Conservation (phyloP, 345 rosid genomes). For the Corymbia maculata region DNA sequence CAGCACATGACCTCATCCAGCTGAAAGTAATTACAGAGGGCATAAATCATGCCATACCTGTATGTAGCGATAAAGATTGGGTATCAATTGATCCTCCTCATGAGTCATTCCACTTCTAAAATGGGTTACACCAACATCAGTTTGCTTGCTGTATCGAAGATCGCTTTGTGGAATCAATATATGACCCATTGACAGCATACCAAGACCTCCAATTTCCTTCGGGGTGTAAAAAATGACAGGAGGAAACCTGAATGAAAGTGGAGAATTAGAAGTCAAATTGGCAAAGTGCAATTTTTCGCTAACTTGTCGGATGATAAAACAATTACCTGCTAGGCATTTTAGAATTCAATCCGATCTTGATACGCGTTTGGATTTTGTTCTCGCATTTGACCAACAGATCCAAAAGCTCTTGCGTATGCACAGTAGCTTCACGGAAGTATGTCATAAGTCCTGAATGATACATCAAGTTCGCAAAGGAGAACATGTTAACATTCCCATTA, state of each 20-base stretch:
- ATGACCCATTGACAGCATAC: conserved; percentile 99
- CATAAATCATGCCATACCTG: conserved; percentile 32
- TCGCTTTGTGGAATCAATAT: conserved; percentile 99
- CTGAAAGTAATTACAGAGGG: background rate
- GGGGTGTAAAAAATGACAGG: conserved; percentile 99
- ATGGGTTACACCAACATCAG: conserved; percentile 99
- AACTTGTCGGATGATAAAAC: background rate
- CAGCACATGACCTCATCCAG: background rate
- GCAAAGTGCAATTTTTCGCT: background rate
- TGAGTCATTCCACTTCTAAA: conserved; percentile 99
- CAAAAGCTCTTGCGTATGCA: conserved; percentile 93
- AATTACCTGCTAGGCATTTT: conserved; percentile 96
- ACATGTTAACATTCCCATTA: background rate
- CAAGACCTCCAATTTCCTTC: conserved; percentile 99
- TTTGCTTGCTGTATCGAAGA: conserved; percentile 97
- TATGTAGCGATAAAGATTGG: conserved; percentile 96
- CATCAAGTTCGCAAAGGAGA: background rate
- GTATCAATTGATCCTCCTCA: conserved; percentile 98
- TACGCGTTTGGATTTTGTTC: conserved; percentile 96
- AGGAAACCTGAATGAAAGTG: conserved; percentile 59
- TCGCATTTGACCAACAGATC: conserved; percentile 97
- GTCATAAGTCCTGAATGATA: conserved; percentile 79
- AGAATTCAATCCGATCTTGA: conserved; percentile 95
- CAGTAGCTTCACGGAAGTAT: conserved; percentile 99
- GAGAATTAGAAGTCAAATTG: background rate